phyloP scores from a whole-genome alignment of 495 filamentous ascomycete species.

The Xylaria palmicola region DNA sequence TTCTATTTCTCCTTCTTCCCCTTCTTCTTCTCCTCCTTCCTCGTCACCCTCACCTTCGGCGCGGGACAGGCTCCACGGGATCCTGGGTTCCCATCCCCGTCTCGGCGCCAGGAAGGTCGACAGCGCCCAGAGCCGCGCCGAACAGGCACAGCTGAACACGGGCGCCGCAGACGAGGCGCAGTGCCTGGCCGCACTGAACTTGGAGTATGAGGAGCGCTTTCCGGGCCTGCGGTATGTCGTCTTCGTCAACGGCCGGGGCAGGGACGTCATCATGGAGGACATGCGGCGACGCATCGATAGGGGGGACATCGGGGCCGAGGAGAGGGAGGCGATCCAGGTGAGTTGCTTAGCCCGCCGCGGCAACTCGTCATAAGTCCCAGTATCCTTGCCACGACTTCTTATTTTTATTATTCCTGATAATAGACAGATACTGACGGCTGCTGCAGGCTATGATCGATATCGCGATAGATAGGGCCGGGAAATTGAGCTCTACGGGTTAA shows the following conservation, averaged over 20 bases:
- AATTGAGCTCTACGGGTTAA: neutral
- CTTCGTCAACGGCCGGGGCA: slow-evolving; percentile 82
- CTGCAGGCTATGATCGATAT: slow-evolving; percentile 9
- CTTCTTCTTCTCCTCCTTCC: neutral
- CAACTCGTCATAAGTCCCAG: neutral
- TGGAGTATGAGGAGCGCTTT: slow-evolving; percentile 78
- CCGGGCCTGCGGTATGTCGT: slow-evolving; percentile 87
- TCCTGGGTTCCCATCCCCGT: slow-evolving; percentile 84
- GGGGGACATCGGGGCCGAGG: slow-evolving; percentile 65
- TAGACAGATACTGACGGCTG: neutral
- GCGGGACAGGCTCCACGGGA: slow-evolving; percentile 47
- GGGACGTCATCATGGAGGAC: slow-evolving; percentile 76
- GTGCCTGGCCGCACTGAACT: slow-evolving; percentile 65
- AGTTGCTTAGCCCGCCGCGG: neutral
- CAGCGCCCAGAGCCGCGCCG: slow-evolving; percentile 70
- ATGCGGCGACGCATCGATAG: slow-evolving; percentile 76
- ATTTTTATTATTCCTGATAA: neutral
- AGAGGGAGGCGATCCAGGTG: slow-evolving; percentile 75
- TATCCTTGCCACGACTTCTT: neutral
- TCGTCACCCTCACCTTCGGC: neutral
- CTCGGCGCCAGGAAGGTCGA: slow-evolving; percentile 71
- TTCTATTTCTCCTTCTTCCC: neutral
- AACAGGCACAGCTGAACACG: slow-evolving; percentile 72
- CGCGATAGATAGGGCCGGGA: slow-evolving; percentile 1
- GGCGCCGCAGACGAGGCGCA: slow-evolving; percentile 47